Evolutionary conservation across 306 rosid species (phyloP).

Genomic region (Amphicarpaea edgeworthii): DNA sequence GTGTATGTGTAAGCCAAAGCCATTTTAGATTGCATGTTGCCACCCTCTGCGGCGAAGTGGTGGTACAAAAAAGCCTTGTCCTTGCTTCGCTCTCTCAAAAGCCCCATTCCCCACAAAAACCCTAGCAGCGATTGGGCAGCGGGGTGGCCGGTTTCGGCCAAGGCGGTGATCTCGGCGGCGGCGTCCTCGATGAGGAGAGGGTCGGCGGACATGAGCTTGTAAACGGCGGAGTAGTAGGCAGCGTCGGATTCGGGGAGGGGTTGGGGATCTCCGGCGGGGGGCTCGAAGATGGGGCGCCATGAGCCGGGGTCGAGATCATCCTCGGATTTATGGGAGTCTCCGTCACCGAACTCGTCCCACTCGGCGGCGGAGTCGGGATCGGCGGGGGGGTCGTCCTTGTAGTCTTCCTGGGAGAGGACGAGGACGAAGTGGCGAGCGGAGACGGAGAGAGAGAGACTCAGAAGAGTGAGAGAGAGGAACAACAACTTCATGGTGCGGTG

Average conservation of each 20-base stretch:
- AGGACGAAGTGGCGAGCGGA: constrained; percentile 73
- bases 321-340: constrained; percentile 69
- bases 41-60: constrained; percentile 77
- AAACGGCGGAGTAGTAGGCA: constrained; percentile 64
- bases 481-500: not conserved
- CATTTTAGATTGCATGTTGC: constrained; percentile 95
- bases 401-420: constrained; percentile 80
- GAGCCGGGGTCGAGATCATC: constrained; percentile 91
- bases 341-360: constrained; percentile 93
- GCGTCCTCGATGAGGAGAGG: constrained; percentile 65
- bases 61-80: constrained; percentile 77
- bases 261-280: constrained; percentile 39
- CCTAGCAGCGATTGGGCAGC: constrained; percentile 83
- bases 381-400: constrained; percentile 66
- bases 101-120: constrained; percentile 77
- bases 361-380: constrained; percentile 73
- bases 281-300: constrained; percentile 93
- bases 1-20: constrained; percentile 86
- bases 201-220: constrained; percentile 64
- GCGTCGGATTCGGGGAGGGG: constrained; percentile 46
- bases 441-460: constrained; percentile 58
- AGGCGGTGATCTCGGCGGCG: constrained; percentile 65
- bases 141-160: constrained; percentile 58
- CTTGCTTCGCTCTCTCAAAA: constrained; percentile 71
- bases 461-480: constrained; percentile 18